Conservation (phyloP, 345 rosid species). For the Arabis hirsuta region DNA sequence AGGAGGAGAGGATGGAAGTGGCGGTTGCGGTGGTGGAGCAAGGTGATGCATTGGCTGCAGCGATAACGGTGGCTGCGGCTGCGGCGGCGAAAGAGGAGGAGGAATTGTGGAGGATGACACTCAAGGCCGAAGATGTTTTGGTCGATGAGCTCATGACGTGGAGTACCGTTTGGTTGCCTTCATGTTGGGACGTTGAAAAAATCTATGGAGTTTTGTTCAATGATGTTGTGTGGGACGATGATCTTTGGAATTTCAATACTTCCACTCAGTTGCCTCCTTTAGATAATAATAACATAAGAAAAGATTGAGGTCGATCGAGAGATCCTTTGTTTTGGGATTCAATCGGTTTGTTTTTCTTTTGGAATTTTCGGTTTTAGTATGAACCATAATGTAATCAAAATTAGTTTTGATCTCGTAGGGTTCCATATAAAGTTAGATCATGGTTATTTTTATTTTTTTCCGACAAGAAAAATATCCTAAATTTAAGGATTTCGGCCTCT, state of each 20-base stretch:
- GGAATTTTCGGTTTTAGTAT: not conserved
- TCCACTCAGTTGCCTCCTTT: conserved; percentile 27
- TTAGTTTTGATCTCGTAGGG: conserved; percentile 30
- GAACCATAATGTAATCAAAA: conserved; percentile 24
- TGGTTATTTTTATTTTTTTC: not conserved
- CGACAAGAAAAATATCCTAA: too few species aligned
- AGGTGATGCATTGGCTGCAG: conserved; percentile 41
- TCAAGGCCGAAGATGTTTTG: conserved; percentile 11
- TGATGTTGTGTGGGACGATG: conserved; percentile 45
- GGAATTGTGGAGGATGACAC: conserved; percentile 37
- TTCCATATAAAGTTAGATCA: conserved; percentile 2
- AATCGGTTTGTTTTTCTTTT: conserved; percentile 17
- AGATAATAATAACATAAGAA: conserved; percentile 3
- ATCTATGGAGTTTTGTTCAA: conserved; percentile 39
- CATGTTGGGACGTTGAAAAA: conserved; percentile 43
- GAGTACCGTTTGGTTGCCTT: conserved; percentile 37
- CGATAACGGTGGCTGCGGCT: conserved; percentile 42
- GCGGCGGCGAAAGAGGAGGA: conserved; percentile 40
- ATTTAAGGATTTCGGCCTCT: not conserved
- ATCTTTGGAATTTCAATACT: conserved; percentile 42
- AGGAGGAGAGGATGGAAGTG: conserved; percentile 11
- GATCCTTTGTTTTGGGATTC: not conserved
- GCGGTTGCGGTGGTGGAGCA: conserved; percentile 32
- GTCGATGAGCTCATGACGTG: conserved; percentile 42
- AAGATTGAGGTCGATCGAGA: not conserved